Evolutionary conservation across 2,329 filamentous ascomycete species (phyloP), one percentile per base, ranked within the genome.

Genomic region (Fusarium pseudonygamai): DNA sequence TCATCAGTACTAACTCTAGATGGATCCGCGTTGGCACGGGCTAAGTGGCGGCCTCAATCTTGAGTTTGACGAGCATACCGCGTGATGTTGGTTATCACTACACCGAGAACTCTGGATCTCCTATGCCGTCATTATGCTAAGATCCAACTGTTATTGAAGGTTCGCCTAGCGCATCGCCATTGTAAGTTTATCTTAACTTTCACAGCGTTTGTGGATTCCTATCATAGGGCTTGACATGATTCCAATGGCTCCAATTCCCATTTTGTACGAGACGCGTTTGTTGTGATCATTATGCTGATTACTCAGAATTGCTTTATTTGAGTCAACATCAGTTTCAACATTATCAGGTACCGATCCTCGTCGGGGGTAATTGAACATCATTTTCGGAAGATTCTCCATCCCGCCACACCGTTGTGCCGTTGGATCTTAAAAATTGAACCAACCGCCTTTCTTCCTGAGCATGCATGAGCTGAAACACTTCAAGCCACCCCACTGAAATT

Each of bases 1-100:
- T 63, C 55, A 60, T 63, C 66, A 68, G 61, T 56, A 57, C 69
- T 74, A 56, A 64, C 66, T 77, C 32, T 62, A 65, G 71, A 63
- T 78, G 69, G 69, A 64, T 63, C 73, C 62, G 66, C 66, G 73
- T 63, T 74, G 72, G 64, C 67, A 72, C 71, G 72, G 67, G 43
- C 70, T 66, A 65, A 55, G 57, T 67, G 64, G 76, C 76, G 76
- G 76, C 76, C 76, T 78, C 76, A 78, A 78, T 67, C 40, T 75
- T 78, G 66, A 78, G 76, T 78, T 76, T 70, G 58, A 61, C 18
- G 60, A 49, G 50, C 43, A 58, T 56, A 68, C 69, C 64, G 67
- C 58, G 75, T 75, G 76, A 77, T 76, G 60, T 60, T 62, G 63
- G 42, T 39, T 39, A 49, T 45, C 28, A 63, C 39, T 68, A 64